Evolutionary conservation across 2,329 filamentous ascomycete genomes (phyloP).

Genomic region (Curvularia hawaiiensis): DNA sequence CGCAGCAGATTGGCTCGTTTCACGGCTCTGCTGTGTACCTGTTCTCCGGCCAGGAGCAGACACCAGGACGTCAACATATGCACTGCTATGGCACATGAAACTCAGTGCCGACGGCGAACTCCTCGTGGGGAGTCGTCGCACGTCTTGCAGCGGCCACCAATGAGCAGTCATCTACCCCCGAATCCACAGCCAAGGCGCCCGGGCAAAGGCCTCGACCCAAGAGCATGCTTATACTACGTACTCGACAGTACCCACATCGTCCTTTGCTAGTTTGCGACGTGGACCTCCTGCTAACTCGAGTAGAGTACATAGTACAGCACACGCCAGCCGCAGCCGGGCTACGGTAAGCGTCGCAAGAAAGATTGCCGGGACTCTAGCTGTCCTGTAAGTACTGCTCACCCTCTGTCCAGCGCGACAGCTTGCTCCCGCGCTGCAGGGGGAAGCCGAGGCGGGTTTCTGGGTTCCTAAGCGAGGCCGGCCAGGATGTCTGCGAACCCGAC

Average conservation of each 20-base stretch:
- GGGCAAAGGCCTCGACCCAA: constrained; percentile 14
- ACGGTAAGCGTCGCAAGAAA: background rate
- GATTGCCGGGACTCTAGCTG: background rate
- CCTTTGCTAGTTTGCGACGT: constrained; percentile 5
- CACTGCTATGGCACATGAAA: constrained; percentile 35
- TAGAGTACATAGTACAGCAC: background rate
- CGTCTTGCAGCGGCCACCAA: constrained; percentile 1
- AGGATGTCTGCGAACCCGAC: constrained; percentile 17
- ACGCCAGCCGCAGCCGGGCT: background rate
- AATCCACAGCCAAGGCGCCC: background rate
- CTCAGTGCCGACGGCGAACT: constrained; percentile 27
- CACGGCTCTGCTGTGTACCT: constrained; percentile 12
- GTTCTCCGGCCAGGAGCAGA: constrained; percentile 20
- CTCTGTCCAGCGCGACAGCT: constrained; percentile 13
- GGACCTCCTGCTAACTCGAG: background rate
- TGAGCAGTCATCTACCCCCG: background rate
- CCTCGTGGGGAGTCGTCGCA: constrained; percentile 20
- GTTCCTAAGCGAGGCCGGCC: constrained; percentile 12
- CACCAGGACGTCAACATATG: constrained; percentile 27
- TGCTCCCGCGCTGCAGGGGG: constrained; percentile 21
- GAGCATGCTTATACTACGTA: constrained; percentile 17
- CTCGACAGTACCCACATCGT: constrained; percentile 9
- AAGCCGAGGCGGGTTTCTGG: constrained; percentile 8
- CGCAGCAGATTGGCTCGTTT: constrained; percentile 17
- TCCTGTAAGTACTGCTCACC: constrained; percentile 11